Evolutionary conservation across 495 filamentous ascomycete genomes (phyloP), one percentile per base, ranked within the genome.

Genomic region (Rusavskia elegans): DNA sequence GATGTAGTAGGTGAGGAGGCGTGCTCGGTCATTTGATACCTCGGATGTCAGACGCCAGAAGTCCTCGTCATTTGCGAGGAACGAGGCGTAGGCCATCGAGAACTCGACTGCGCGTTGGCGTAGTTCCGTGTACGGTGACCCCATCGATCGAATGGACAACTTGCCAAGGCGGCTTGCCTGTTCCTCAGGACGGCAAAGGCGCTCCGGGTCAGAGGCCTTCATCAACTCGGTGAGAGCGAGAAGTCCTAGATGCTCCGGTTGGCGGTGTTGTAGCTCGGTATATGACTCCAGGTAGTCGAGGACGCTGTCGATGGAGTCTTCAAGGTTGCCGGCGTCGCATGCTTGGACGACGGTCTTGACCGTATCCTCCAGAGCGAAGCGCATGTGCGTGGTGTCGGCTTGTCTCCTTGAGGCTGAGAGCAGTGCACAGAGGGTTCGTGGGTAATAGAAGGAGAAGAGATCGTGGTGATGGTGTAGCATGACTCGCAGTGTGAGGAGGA

Each of bases 21-120:
- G 29, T 29, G 17, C 23, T n/a, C 20, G 25, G 8, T 50, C 48
- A 7, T n/a, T 11, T 3, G 21, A 7, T 5, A 25, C 4, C 3
- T 16, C 16, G 19, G 16, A 19, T 4, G 32, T 25, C 14, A 35
- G 16, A 3, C 32, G 5, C 48, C 48, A 50, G 23, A 35, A 50
- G 6, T 25, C 16, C 3, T 10, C 30, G 11, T 36, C 48, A 20
- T 50, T 8, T 1, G 25, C 27, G 6, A 50, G 13, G 48, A 39
- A 50, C 5, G 16, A 35, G 16, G 16, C 19, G 48, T 39, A 50
- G 25, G 17, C 17, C 30, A 90, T 79, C 55, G 85, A 88, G 23
- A 94, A 69, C 57, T 85, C 77, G 6, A 87, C 80, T 7, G 82
- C 84, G 53, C 86, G 83, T 66, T 84, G 82, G 21, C 89, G 69